Percentiles rank a stretch among this genome's conserved stretches.
Conservation (phyloP, 345 rosid genomes). For the Salix suchowensis region DNA sequence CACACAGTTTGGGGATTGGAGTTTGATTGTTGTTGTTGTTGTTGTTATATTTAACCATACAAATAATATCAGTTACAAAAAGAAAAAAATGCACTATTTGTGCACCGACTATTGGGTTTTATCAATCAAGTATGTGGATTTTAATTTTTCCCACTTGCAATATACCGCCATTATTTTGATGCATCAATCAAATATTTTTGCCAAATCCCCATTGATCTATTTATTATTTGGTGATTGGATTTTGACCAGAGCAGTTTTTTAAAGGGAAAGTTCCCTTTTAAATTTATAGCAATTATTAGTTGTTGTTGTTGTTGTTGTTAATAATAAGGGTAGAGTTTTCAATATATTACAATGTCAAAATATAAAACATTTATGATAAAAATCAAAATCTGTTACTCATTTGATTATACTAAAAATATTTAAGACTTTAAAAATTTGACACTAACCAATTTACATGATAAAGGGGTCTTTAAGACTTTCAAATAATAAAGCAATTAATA, state of each 20-base stretch:
- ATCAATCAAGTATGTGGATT: neutral
- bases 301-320: too few species aligned
- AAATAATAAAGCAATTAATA: neutral
- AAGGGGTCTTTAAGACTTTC: neutral
- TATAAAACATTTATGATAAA: too few species aligned
- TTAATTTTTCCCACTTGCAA: neutral
- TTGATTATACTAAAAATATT: too few species aligned
- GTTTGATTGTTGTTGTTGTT: neutral
- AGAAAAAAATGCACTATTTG: neutral
- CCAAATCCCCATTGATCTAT: neutral
- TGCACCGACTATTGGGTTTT: neutral
- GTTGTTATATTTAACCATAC: neutral
- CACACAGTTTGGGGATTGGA: neutral
- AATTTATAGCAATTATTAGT: too few species aligned
- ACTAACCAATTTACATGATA: too few species aligned
- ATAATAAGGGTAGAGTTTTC: too few species aligned
- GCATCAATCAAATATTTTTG: neutral
- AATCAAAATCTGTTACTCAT: too few species aligned
- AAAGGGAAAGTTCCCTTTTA: neutral
- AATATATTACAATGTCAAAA: too few species aligned
- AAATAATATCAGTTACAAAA: neutral
- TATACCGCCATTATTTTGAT: neutral
- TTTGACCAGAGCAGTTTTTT: neutral
- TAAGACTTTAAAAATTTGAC: too few species aligned
- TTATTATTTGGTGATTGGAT: neutral